These are phyloP conservation scores for Glaciozyma martinii DNA, from an alignment of 768 basidiomycete genomes.

Conservation along the genomic window DNA sequence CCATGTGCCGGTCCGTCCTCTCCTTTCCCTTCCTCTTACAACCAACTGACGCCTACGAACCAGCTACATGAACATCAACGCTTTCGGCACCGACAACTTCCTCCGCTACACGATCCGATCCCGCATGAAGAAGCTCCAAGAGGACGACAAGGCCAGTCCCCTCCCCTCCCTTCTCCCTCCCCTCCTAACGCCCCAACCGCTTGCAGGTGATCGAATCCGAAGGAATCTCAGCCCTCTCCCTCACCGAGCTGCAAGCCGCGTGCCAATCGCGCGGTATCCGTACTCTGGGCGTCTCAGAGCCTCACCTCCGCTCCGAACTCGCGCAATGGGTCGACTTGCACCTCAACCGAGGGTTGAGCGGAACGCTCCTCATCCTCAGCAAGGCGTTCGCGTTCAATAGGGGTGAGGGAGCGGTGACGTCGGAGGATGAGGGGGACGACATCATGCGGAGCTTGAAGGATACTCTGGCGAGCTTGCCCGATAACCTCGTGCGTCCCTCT, in stretches of 20 bases:
- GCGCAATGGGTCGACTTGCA: conserved; percentile 88
- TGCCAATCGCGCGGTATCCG: conserved; percentile 91
- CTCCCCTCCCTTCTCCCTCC: neutral
- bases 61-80: conserved; percentile 89
- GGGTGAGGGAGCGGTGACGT: conserved; percentile 45
- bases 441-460: conserved; percentile 74
- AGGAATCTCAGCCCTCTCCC: conserved; percentile 83
- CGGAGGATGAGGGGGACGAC: conserved; percentile 67
- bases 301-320: conserved; percentile 78
- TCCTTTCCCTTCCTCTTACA: neutral
- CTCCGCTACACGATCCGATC: conserved; percentile 81
- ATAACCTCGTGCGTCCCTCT: conserved; percentile 64
- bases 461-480: conserved; percentile 84
- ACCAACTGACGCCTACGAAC: too few relatives aligned
- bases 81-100: conserved; percentile 98
- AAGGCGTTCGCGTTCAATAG: conserved; percentile 89
- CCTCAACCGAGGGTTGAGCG: conserved; percentile 75
- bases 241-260: conserved; percentile 80
- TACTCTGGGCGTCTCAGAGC: conserved; percentile 67
- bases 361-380: conserved; percentile 85
- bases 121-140: conserved; percentile 67
- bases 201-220: conserved; percentile 72
- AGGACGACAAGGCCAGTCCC: conserved; percentile 63
- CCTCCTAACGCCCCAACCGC: neutral
- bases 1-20: conserved; percentile 63